Base-by-base conservation (phyloP, 352 stramenopile genomes). In the Pythium grandisporangium region DNA sequence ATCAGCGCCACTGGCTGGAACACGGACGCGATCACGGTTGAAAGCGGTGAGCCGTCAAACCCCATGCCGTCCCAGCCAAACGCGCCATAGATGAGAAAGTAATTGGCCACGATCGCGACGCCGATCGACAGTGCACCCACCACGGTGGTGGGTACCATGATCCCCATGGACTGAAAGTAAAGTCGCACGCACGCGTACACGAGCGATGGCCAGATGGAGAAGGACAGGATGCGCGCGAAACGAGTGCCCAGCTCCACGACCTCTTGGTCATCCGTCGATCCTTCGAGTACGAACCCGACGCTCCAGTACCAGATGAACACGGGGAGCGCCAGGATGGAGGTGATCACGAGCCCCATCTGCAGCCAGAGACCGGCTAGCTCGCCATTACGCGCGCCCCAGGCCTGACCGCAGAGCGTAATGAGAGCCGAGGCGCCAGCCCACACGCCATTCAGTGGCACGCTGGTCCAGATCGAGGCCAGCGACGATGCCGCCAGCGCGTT, bases 91-190 rank as follows among this genome's bases (percentile, higher is more conserved):
- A 32, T 32, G 14, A 32, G 27, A 14, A 32, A 8, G 14, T 32
- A 32, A 14, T 32, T 32, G 27, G 27, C 27, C 1, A 50, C 59
- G 43, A 64, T 59, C 0, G 77, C 71, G 7, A 91, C 63, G 11
- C 56, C 53, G 34, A 91, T 84, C 19, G 77, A 86, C 11, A 82
- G 37, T 14, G 67, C 61, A 8, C 77, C 77, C 8, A 88, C 75
- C 14, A 85, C 49, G 2, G 74, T 90, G 4, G 79, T 84, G 11
- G 77, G 74, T 3, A 63, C 62, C 61, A 86, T 81, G 56, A 86
- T 83, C 12, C 72, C 73, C 68, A 92, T 86, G 1, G 73, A 78
- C 48, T 92, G 78, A 53, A 92, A 88, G 61, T 92, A 92, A 11
- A 84, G 61, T 0, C 78, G 69, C 39, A 90, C 55, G 47, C 77